phyloP scores from a whole-genome alignment of 345 rosid species.

The Citrus cavaleriei region DNA sequence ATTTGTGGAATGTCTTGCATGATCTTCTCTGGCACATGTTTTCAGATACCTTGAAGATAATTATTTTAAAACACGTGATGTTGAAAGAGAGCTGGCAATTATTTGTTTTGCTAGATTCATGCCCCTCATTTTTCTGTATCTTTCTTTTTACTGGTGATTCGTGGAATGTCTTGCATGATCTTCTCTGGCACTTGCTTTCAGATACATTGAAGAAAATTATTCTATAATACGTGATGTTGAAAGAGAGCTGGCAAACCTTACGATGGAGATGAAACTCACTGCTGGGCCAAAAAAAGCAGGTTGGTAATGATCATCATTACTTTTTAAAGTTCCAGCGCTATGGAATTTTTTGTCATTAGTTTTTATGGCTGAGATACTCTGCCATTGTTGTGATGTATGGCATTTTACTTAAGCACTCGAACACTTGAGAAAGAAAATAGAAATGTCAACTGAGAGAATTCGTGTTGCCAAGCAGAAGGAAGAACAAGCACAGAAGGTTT shows the following conservation, averaged over 20 bases:
- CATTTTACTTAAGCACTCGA: constrained; percentile 56
- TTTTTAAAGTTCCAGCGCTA: constrained; percentile 1
- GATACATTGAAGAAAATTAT: constrained; percentile 87
- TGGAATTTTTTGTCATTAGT: constrained; percentile 1
- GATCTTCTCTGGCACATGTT: constrained; percentile 3
- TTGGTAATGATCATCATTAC: constrained; percentile 17
- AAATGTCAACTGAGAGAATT: constrained; percentile 66
- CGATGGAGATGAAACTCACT: constrained; percentile 93
- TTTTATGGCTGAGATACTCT: constrained; percentile 19
- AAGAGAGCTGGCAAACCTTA: constrained; percentile 66
- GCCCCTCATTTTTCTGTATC: background rate
- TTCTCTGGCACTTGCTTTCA: constrained; percentile 20
- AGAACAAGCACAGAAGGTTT: constrained; percentile 78
- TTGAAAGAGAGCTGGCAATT: constrained; percentile 68
- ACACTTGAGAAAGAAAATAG: constrained; percentile 86
- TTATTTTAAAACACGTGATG: constrained; percentile 74
- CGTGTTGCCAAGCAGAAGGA: constrained; percentile 68
- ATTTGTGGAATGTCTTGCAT: background rate
- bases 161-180: background rate
- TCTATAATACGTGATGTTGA: constrained; percentile 84
- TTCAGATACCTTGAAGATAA: constrained; percentile 83
- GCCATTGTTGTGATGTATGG: constrained; percentile 17
- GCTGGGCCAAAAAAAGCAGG: constrained; percentile 98
- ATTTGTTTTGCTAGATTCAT: background rate
- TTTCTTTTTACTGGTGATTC: background rate